Conservation (phyloP, 2,329 filamentous ascomycete genomes). For the Apiospora saccharicola region DNA sequence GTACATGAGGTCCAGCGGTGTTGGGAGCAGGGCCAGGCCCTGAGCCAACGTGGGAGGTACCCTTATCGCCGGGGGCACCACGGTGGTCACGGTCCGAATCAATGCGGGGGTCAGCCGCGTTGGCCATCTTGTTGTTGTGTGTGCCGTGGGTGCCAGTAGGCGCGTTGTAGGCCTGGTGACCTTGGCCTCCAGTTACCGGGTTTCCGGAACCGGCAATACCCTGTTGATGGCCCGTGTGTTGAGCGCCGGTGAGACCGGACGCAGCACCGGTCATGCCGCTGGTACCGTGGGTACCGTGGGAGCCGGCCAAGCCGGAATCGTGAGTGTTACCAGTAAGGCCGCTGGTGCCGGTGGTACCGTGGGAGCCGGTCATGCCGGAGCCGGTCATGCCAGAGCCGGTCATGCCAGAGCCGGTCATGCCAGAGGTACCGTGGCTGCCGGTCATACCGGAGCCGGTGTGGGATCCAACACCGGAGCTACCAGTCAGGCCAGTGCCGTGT, state of each 20-base stretch:
- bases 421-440: constrained; percentile 28
- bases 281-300: neutral
- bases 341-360: constrained; percentile 28
- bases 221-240: neutral
- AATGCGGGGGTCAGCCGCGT: constrained; percentile 44
- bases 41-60: constrained; percentile 35
- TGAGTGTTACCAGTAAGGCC: neutral
- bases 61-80: constrained; percentile 35
- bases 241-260: neutral
- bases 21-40: constrained; percentile 30
- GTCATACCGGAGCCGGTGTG: constrained; percentile 32
- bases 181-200: neutral
- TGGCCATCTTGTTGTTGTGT: constrained; percentile 38
- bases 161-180: constrained; percentile 25
- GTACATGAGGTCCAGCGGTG: constrained; percentile 52
- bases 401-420: neutral
- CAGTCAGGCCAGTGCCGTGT: constrained; percentile 26
- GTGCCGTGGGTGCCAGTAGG: constrained; percentile 39
- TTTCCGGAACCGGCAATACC: neutral
- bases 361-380: constrained; percentile 28
- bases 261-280: neutral
- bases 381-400: neutral
- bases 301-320: neutral
- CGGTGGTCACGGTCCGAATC: constrained; percentile 45
- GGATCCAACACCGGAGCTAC: constrained; percentile 32